phyloP scores from a whole-genome alignment of 768 basidiomycete species.

The Pleurotus salmoneostramineus region DNA sequence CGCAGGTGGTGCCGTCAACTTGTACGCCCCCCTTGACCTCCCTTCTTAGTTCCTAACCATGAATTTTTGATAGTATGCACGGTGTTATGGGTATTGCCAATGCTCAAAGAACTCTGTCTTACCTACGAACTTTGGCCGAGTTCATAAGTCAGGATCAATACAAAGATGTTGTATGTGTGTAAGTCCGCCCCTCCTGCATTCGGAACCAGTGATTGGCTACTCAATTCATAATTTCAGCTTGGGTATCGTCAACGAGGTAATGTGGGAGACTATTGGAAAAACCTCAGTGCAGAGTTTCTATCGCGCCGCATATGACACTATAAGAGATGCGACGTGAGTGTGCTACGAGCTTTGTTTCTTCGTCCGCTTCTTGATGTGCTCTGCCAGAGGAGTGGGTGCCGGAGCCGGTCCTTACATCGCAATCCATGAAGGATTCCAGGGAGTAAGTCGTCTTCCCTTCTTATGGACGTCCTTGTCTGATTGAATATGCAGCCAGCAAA shows the following conservation, averaged over 20 bases:
- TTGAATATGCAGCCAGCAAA: conserved; percentile 28
- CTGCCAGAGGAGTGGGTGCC: conserved; percentile 57
- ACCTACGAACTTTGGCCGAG: conserved; percentile 76
- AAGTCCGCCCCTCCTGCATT: conserved; percentile 10
- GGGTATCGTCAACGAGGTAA: conserved; percentile 64
- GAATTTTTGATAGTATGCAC: conserved; percentile 36
- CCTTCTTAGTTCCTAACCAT: not conserved
- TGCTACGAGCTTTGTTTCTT: not conserved
- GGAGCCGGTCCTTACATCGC: conserved; percentile 52
- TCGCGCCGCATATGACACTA: conserved; percentile 40
- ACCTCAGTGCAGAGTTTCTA: conserved; percentile 37
- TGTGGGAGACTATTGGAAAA: conserved; percentile 54
- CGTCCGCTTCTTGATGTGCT: not conserved
- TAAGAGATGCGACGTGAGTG: conserved; percentile 35
- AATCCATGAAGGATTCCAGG: conserved; percentile 67
- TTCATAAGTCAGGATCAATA: conserved; percentile 84
- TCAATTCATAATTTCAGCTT: conserved; percentile 22
- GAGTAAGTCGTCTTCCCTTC: conserved; percentile 31
- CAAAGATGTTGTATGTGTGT: conserved; percentile 68
- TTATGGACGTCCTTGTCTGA: conserved; percentile 4
- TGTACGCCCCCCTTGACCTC: conserved; percentile 27
- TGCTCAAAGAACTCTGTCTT: conserved; percentile 79
- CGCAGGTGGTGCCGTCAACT: conserved; percentile 60
- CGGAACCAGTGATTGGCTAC: no score
- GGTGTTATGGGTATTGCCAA: conserved; percentile 91